Conservation (phyloP, 2,329 filamentous ascomycete genomes). For the Trichoderma sp. region DNA sequence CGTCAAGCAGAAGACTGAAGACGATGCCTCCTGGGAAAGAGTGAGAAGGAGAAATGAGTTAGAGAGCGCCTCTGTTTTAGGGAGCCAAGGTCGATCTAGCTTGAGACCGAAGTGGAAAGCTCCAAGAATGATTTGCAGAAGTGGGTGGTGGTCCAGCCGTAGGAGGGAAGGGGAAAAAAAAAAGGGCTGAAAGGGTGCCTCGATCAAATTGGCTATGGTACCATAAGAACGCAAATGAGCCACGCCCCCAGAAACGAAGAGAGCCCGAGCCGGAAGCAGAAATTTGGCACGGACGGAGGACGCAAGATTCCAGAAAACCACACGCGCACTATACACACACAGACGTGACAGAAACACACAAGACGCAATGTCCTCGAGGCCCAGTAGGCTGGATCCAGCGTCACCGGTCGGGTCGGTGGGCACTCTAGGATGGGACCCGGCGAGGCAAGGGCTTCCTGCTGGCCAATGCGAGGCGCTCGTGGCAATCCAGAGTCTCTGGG, state of each 20-base stretch:
- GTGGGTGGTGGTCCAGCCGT: constrained; percentile 1
- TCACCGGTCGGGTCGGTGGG: constrained; percentile 10
- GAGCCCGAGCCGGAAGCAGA: background rate
- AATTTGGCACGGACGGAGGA: background rate
- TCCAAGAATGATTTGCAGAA: constrained; percentile 20
- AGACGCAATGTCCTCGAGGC: background rate
- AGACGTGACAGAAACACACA: background rate
- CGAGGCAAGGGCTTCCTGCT: constrained; percentile 10
- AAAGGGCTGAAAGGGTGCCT: constrained; percentile 15
- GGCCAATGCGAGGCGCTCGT: constrained; percentile 22
- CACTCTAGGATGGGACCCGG: background rate
- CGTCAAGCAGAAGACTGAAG: background rate
- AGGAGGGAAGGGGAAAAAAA: background rate
- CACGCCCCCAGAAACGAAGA: background rate
- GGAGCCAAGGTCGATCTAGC: constrained; percentile 18
- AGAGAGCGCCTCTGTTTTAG: constrained; percentile 6
- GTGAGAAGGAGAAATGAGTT: background rate
- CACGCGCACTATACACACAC: constrained; percentile 2
- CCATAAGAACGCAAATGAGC: background rate
- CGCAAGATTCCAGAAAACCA: background rate
- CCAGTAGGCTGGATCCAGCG: constrained; percentile 20
- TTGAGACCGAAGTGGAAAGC: constrained; percentile 15
- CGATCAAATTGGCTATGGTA: background rate
- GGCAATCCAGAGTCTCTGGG: background rate
- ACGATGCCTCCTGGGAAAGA: background rate